phyloP scores from a whole-genome alignment of 768 basidiomycete species.

The Serendipita sp. region DNA sequence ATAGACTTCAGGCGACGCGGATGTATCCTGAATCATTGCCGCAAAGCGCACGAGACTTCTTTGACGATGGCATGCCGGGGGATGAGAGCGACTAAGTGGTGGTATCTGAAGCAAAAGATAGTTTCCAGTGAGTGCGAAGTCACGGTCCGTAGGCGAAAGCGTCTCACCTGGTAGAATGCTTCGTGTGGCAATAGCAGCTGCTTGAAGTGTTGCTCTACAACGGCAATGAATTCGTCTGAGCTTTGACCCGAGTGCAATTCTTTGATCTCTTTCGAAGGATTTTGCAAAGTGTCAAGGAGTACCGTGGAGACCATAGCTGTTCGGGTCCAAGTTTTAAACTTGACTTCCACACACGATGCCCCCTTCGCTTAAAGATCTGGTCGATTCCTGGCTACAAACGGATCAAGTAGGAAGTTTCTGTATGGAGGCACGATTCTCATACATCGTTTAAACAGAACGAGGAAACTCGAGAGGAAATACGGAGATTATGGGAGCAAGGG shows the following conservation, averaged over 20 bases:
- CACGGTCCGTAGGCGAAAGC: background rate
- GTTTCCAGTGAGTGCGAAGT: too few relatives aligned
- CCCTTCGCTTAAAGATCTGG: conserved; percentile 2
- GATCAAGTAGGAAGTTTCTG: conserved; percentile 9
- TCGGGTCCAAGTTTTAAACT: background rate
- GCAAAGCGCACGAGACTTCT: conserved; percentile 3
- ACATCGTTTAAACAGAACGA: conserved; percentile 13
- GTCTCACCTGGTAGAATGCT: background rate
- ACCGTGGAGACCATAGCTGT: background rate
- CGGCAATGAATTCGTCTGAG: background rate
- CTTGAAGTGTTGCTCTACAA: conserved; percentile 5
- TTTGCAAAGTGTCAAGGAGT: background rate
- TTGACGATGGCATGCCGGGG: background rate
- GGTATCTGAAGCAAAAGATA: background rate
- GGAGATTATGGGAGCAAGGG: conserved; percentile 11
- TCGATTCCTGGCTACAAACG: conserved; percentile 11
- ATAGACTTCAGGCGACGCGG: conserved; percentile 57
- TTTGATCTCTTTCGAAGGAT: conserved; percentile 2
- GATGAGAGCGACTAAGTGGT: background rate
- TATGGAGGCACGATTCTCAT: background rate
- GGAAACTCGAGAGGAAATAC: conserved; percentile 17
- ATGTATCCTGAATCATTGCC: conserved; percentile 54
- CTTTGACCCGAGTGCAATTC: background rate
- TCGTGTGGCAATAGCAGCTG: conserved; percentile 3
- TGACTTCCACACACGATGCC: background rate